Evolutionary conservation across 2,329 filamentous ascomycete species (phyloP), one percentile per base, ranked within the genome.

Genomic region (Trichocomaceae sp.): DNA sequence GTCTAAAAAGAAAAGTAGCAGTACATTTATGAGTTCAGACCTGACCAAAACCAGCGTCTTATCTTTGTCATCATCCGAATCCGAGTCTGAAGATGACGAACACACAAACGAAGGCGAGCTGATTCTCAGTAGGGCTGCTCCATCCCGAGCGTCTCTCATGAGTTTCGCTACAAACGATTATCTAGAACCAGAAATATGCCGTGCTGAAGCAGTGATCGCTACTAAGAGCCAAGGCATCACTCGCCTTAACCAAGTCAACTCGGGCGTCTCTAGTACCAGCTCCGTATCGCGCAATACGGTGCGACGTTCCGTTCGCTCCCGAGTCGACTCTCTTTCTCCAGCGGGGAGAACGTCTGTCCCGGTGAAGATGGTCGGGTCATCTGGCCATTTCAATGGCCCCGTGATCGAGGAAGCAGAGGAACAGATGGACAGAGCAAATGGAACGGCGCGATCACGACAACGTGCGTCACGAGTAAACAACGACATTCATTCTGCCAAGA

Each of bases 31-130:
- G 42, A 67, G 67, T 31, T 64, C 64, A 12, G 73, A 78, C 57
- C 64, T 78, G 22, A 70, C 71, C 44, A 68, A 71, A 13, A 71
- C 71, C 7, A 78, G 76, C 58, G 67, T 78, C 10, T 70, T 78
- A 9, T 75, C 71, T 50, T 69, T 78, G 44, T 78, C 75, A 3
- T 78, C 75, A n/a, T 78, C 75, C 0, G 75, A 77, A 54, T 72
- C 75, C 47, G 74, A 69, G 20, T 72, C 75, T 51, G 74, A 69
- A 20, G 73, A 73, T 2, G 69, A 69, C 20, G 65, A 69, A 8
- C 58, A 62, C 12, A 57, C 59, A 26, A 52, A 57, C 22, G 51
- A 57, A 51, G 50, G 51, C 12, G 35, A 46, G 17, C 39, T 33
- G 9, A 59, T 60, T 3, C 52, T 50, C 5, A 62, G 59, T 15